Conservation (phyloP, 257 asterid genomes). For the Orobanche coerulescens region DNA sequence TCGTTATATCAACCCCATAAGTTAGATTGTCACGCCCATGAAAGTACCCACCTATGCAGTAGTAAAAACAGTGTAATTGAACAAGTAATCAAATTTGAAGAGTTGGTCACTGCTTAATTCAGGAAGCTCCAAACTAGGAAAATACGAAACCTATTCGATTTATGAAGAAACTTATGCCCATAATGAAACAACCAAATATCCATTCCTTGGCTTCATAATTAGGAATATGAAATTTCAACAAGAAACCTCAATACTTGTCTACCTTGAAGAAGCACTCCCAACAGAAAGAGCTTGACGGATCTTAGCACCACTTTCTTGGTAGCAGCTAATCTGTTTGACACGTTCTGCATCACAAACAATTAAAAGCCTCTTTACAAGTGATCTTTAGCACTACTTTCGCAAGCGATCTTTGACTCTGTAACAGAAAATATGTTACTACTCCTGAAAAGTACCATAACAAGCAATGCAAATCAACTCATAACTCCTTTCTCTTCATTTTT, state of each 20-base stretch:
- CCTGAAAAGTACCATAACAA: too few relatives aligned
- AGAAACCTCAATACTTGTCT: slow-evolving; percentile 8
- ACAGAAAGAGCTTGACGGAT: slow-evolving; percentile 55
- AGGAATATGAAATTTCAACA: slow-evolving; percentile 7
- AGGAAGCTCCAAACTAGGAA: background rate
- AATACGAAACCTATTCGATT: background rate
- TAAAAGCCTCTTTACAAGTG: background rate
- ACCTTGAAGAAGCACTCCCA: slow-evolving; percentile 93
- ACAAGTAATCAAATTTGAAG: slow-evolving; percentile 4
- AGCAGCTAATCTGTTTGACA: slow-evolving; percentile 51
- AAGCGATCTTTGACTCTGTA: background rate
- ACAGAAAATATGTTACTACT: background rate
- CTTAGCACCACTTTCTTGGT: slow-evolving; percentile 60
- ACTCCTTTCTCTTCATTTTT: background rate
- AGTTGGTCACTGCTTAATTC: slow-evolving; percentile 9
- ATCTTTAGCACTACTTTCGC: background rate
- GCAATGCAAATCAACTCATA: background rate
- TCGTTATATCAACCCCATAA: slow-evolving; percentile 73
- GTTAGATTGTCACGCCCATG: slow-evolving; percentile 66
- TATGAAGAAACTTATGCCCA: slow-evolving; percentile 5
- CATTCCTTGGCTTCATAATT: background rate
- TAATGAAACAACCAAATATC: slow-evolving; percentile 1
- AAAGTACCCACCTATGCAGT: slow-evolving; percentile 73
- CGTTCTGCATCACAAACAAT: slow-evolving; percentile 44
- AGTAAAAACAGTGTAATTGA: background rate